Conservation (phyloP, 169 alveolate genomes). For the Eimeria maxima region DNA sequence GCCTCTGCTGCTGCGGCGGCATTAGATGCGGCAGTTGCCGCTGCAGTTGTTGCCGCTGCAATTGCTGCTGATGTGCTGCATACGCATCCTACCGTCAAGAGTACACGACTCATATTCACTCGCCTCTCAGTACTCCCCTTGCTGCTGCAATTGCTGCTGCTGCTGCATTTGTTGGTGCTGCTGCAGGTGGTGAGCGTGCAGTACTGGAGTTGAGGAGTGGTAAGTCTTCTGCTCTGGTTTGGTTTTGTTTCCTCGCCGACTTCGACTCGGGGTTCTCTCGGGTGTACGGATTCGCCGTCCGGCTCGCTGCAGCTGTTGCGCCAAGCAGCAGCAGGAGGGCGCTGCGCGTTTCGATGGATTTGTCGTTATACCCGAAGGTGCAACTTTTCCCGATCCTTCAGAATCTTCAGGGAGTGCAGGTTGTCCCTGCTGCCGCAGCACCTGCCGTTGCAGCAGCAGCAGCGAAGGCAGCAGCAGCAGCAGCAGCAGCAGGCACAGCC, state of each 20-base stretch:
- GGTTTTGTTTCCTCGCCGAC: conserved; percentile 50
- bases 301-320: neutral
- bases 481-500: neutral
- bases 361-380: neutral
- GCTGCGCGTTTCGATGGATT: neutral
- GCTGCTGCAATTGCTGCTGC: neutral
- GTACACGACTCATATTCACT: neutral
- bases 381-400: neutral
- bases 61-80: neutral
- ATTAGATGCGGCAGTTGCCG: neutral
- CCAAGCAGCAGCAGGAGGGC: too few species aligned
- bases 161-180: conserved; percentile 12
- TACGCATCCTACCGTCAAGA: neutral
- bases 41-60: conserved; percentile 13
- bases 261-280: conserved; percentile 42
- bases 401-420: neutral
- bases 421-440: conserved; percentile 37
- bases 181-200: conserved; percentile 54
- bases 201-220: neutral
- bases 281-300: conserved; percentile 31
- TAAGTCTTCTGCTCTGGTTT: neutral
- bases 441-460: conserved; percentile 14
- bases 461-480: too few species aligned
- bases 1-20: neutral
- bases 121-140: neutral